A percentile compares a stretch with the other conserved stretches of the same genome.
phyloP scores from a whole-genome alignment of 2,329 filamentous ascomycete genomes.

The Colletotrichum caudatum region DNA sequence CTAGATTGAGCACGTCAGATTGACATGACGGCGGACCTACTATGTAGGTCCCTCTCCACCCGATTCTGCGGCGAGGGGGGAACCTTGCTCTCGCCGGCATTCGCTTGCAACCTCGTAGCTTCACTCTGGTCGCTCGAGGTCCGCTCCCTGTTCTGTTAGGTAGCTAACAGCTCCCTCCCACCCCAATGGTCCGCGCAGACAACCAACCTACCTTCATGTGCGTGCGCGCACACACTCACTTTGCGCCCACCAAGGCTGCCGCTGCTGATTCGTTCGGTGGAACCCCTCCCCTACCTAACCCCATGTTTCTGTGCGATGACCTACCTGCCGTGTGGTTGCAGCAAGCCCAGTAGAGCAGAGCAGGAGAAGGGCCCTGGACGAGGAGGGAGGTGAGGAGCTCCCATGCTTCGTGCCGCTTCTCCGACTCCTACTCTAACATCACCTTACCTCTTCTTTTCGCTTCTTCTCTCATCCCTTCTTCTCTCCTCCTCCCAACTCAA shows the following conservation, averaged over 20 bases:
- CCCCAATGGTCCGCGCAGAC: constrained; percentile 4
- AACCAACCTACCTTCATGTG: background rate
- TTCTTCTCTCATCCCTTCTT: constrained; percentile 29
- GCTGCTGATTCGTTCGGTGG: constrained; percentile 40
- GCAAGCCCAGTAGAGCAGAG: constrained; percentile 12
- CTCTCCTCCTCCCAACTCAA: constrained; percentile 7
- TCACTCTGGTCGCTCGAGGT: constrained; percentile 22
- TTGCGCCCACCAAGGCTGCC: constrained; percentile 4
- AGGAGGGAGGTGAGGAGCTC: constrained; percentile 2
- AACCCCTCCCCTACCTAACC: constrained; percentile 21
- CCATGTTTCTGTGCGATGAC: constrained; percentile 41
- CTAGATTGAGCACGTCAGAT: constrained; percentile 34
- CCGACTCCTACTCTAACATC: constrained; percentile 31
- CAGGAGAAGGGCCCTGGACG: background rate
- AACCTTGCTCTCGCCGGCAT: constrained; percentile 24
- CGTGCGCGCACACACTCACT: constrained; percentile 1
- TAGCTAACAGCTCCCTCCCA: background rate
- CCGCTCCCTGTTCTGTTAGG: constrained; percentile 20
- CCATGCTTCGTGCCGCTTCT: constrained; percentile 6
- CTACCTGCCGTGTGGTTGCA: constrained; percentile 38
- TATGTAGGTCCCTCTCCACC: constrained; percentile 34
- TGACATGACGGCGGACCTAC: constrained; percentile 29
- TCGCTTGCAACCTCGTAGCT: constrained; percentile 24
- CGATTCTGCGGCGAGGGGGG: constrained; percentile 23
- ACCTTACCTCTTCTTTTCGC: constrained; percentile 40